Evolutionary conservation across 306 rosid genomes (phyloP).

Genomic region (Cucumis cinereus): DNA sequence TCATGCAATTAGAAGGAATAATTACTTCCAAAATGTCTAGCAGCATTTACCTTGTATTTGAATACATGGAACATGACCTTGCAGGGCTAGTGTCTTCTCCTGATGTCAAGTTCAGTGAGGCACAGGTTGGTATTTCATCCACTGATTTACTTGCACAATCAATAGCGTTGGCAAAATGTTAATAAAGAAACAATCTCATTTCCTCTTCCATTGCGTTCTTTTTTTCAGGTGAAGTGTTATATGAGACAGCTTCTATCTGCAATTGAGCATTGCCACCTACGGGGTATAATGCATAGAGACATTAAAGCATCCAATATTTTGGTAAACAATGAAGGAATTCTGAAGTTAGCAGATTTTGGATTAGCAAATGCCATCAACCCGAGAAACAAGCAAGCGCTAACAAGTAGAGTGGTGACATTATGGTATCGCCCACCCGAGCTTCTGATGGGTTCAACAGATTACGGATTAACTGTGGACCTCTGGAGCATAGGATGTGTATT

Average conservation of each 20-base stretch:
- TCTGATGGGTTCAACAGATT: constrained; percentile 82
- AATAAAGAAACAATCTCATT: background rate
- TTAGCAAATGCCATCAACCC: constrained; percentile 60
- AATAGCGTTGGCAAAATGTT: background rate
- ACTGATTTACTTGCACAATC: background rate
- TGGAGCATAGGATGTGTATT: constrained; percentile 98
- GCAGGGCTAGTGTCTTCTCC: constrained; percentile 78
- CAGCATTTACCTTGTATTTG: constrained; percentile 91
- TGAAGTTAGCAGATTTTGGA: constrained; percentile 92
- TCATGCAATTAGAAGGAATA: constrained; percentile 84
- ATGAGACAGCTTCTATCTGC: constrained; percentile 93
- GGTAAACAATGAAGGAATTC: constrained; percentile 74
- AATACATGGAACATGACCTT: constrained; percentile 99
- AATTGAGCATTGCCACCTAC: constrained; percentile 87
- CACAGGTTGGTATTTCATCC: constrained; percentile 46
- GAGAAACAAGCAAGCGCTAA: constrained; percentile 45
- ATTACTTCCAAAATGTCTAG: constrained; percentile 62
- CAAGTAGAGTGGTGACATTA: constrained; percentile 88
- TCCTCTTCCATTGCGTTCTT: background rate
- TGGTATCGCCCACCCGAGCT: constrained; percentile 99
- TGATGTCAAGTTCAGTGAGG: constrained; percentile 46
- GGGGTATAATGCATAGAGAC: constrained; percentile 90
- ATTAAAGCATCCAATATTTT: constrained; percentile 83
- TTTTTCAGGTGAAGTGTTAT: constrained; percentile 66
- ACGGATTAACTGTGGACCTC: constrained; percentile 78